Conservation (phyloP, 78 protist genomes). For the Monosiga brevicollis region DNA sequence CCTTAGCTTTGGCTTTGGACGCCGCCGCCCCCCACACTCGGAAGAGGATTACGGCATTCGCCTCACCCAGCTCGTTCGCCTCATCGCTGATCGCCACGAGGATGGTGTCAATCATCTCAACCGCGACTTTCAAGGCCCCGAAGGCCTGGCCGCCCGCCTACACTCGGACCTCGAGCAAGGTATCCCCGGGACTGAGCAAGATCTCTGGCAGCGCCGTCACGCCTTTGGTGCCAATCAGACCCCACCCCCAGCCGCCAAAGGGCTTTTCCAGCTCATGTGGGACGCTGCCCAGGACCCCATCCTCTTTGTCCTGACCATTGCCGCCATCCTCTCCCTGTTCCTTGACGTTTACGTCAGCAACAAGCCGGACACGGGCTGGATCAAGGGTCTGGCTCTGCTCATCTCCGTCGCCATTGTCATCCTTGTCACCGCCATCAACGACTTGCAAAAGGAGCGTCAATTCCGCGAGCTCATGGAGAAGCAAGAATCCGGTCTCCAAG, state of each 20-base stretch:
- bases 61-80: background rate
- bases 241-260: slow-evolving; percentile 5
- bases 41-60: no score
- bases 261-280: slow-evolving; percentile 20
- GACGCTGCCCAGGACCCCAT: slow-evolving; percentile 58
- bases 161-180: background rate
- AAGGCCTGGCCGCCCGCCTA: slow-evolving; percentile 6
- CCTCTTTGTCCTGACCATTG: slow-evolving; percentile 31
- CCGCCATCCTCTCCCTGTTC: slow-evolving; percentile 52
- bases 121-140: background rate
- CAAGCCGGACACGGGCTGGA: slow-evolving; percentile 57
- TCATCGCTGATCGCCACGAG: background rate
- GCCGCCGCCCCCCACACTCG: no score
- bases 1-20: no score
- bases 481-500: background rate
- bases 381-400: slow-evolving; percentile 86
- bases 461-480: slow-evolving; percentile 42
- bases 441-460: slow-evolving; percentile 14
- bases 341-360: slow-evolving; percentile 21
- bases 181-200: background rate
- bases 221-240: slow-evolving; percentile 5
- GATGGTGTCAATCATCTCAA: background rate
- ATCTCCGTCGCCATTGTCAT: slow-evolving; percentile 81
- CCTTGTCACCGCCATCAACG: slow-evolving; percentile 48
- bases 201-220: background rate